Base-by-base conservation (phyloP, 2,329 filamentous ascomycete species). In the Plenodomus biglobosus region DNA sequence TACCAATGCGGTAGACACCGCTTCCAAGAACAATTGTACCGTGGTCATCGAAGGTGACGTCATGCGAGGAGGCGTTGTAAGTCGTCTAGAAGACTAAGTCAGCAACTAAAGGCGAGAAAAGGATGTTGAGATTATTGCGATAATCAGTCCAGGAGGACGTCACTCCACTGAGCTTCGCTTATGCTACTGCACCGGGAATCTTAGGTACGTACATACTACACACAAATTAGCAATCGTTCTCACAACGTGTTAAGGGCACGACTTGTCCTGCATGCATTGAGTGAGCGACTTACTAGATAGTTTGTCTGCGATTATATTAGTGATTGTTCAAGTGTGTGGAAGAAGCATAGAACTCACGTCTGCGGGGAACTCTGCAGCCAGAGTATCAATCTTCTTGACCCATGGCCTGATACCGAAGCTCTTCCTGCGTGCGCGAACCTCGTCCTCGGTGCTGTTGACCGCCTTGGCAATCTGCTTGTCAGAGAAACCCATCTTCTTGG, bases 361-460 rank as follows among this genome's bases (percentile, higher is more conserved):
- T 36, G 54, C 46, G 0, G 54, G 54, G 46, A 56, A 58, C 74
- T 99, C 94, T 36, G 94, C 94, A 61, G 94, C 94, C 52, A 99
- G 82, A 17, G 94, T 99, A 69, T 99, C 94, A 64, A 99, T 97
- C 80, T 87, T 95, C 86, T 97, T 99, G 48, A 99, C 94, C 83
- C 90, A 99, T 6, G 94, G 94, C 53, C 82, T 87, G 74, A 99
- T 92, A 52, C 88, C 90, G 71, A 96, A 94, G 72, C 85, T 82
- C 77, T 88, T 85, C 70, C 94, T 85, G 68, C 85, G 83, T 52
- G 90, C 88, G 56, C 94, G 90, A 48, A 97, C 92, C 66, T 94
- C 85, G 61, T 95, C 88, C 76, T 99, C 94, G 32, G 86, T 88
- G 71, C 87, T 86, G 64, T 88, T 87, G 61, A 96, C 88, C 24